Percentiles rank a stretch among this genome's conserved stretches.
Evolutionary conservation across 139 green algal genomes (phyloP).

Genomic region (Chlamydomonas sp.): DNA sequence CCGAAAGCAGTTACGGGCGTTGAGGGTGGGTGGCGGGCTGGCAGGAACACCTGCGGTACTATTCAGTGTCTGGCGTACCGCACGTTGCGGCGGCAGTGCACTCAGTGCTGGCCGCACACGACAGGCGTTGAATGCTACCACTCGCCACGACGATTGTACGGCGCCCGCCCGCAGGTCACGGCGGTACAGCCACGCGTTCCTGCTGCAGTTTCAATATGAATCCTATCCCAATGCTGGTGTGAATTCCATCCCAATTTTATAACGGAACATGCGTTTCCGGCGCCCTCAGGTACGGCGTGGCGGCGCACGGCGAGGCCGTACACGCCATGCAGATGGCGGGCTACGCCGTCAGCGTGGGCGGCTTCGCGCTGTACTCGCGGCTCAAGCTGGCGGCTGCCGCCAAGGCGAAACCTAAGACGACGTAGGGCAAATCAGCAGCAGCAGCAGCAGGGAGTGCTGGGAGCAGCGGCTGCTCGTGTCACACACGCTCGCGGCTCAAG

Average conservation of each 20-base stretch:
- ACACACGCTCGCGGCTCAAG: too few species aligned
- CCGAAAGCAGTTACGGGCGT: neutral
- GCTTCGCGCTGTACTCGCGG: slow-evolving; percentile 67
- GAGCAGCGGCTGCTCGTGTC: too few species aligned
- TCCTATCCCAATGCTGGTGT: neutral
- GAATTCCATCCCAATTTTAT: neutral
- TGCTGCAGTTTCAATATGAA: too few species aligned
- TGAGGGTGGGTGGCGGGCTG: too few species aligned
- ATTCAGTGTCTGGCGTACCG: neutral
- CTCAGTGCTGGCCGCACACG: too few species aligned
- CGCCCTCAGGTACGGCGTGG: slow-evolving; percentile 16
- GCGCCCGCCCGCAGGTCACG: neutral
- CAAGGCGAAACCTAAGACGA: too few species aligned
- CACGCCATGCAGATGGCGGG: slow-evolving; percentile 54
- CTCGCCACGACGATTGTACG: neutral
- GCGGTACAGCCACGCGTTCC: too few species aligned
- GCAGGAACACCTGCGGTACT: neutral
- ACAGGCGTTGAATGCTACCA: neutral
- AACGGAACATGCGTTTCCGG: neutral
- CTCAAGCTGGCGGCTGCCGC: slow-evolving; percentile 14
- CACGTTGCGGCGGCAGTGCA: neutral
- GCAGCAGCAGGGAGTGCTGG: too few species aligned
- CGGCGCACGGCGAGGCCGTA: slow-evolving; percentile 18
- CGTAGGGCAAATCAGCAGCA: too few species aligned
- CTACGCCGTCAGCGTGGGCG: slow-evolving; percentile 69